These are phyloP conservation scores for Fusarium sp. DNA, from an alignment of 2,329 filamentous ascomycete genomes.

Conservation along the genomic window DNA sequence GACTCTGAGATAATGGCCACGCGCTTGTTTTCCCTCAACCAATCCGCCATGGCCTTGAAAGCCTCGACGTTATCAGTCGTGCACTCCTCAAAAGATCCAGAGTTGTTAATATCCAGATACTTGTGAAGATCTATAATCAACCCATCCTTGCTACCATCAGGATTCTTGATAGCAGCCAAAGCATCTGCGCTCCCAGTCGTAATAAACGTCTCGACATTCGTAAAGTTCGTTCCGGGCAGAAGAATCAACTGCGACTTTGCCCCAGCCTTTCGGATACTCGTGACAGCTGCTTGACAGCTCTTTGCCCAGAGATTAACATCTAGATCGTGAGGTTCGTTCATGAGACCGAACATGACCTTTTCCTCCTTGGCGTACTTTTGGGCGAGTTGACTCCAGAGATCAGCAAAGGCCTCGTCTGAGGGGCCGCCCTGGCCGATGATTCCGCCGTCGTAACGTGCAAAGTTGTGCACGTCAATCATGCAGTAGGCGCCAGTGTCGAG, in stretches of 20 bases:
- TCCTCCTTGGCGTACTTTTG: constrained; percentile 66
- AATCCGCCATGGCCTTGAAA: constrained; percentile 60
- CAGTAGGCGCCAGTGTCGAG: constrained; percentile 67
- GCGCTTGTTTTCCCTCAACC: constrained; percentile 59
- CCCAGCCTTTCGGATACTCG: constrained; percentile 73
- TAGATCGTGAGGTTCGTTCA: constrained; percentile 77
- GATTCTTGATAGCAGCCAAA: constrained; percentile 66
- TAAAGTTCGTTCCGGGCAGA: constrained; percentile 70
- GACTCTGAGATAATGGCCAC: constrained; percentile 65
- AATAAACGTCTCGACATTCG: constrained; percentile 61
- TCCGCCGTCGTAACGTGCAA: constrained; percentile 69
- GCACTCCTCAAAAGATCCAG: constrained; percentile 64
- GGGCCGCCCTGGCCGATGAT: constrained; percentile 76
- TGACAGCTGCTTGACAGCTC: constrained; percentile 72
- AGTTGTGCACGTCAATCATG: constrained; percentile 71
- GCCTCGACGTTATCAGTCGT: constrained; percentile 64
- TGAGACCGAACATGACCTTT: constrained; percentile 70
- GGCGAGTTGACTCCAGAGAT: constrained; percentile 69
- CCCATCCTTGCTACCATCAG: constrained; percentile 66
- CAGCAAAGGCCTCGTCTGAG: constrained; percentile 67
- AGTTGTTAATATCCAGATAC: constrained; percentile 69
- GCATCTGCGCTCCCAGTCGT: constrained; percentile 62
- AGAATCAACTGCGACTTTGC: constrained; percentile 72
- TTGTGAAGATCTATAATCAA: constrained; percentile 72
- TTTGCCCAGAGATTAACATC: constrained; percentile 68